Conservation (phyloP, 192 early-diverging fungal species). For the Linderina pennispora region DNA sequence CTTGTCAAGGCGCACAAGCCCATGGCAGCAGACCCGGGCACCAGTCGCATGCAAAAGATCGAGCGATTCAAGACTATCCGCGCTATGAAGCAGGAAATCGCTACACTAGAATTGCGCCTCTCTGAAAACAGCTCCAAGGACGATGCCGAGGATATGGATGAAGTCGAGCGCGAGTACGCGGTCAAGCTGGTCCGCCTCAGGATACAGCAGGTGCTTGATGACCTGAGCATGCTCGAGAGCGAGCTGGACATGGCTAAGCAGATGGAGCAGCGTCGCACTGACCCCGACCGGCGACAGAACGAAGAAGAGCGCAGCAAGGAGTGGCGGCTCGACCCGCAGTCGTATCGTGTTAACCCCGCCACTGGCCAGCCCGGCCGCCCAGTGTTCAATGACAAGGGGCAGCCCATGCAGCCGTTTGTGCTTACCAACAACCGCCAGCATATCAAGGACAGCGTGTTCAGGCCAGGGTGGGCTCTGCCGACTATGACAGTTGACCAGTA, state of each 20-base stretch:
- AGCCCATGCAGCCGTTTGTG: conserved; percentile 80
- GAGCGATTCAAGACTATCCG: conserved; percentile 48
- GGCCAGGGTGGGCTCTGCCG: conserved; percentile 79
- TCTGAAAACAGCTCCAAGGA: conserved; percentile 38
- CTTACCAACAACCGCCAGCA: conserved; percentile 71
- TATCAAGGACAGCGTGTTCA: conserved; percentile 75
- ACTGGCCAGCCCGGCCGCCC: conserved; percentile 8
- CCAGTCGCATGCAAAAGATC: conserved; percentile 22
- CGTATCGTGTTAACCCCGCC: conserved; percentile 32
- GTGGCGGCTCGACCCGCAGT: conserved; percentile 47
- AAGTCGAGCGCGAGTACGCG: conserved; percentile 68
- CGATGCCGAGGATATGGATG: conserved; percentile 60
- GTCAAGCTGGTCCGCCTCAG: conserved; percentile 67
- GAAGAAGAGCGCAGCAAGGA: no score
- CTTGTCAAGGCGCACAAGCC: no score
- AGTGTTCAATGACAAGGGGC: conserved; percentile 23
- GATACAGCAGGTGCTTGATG: conserved; percentile 66
- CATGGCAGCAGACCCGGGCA: conserved; percentile 10
- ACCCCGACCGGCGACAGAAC: no score
- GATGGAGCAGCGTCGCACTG: conserved; percentile 53
- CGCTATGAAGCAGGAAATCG: conserved; percentile 70
- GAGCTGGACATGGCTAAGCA: conserved; percentile 75
- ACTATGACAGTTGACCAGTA: conserved; percentile 98
- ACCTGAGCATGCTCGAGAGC: conserved; percentile 61
- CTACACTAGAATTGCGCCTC: conserved; percentile 69